Percentiles rank a stretch among this genome's conserved stretches.
Evolutionary conservation across 1,284 basidiomycete species (phyloP).

Genomic region (Cystobasidium slooffiae): DNA sequence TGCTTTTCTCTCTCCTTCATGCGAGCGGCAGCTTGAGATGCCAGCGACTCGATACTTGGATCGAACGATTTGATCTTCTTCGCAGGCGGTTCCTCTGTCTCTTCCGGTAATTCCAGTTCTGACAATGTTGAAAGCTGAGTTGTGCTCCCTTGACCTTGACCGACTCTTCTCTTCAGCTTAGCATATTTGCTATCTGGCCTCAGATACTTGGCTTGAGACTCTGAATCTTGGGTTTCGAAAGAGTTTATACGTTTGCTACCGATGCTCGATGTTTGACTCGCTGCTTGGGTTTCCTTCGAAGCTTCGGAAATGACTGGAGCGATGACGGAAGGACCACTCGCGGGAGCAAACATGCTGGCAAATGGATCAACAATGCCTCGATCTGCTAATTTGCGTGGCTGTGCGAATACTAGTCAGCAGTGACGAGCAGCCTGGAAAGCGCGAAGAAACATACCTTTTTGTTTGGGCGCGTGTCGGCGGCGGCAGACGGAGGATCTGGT

Average conservation of each 20-base stretch:
- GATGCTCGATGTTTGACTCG: background rate
- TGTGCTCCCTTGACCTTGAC: slow-evolving; percentile 4
- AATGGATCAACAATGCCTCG: slow-evolving; percentile 20
- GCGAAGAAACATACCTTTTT: slow-evolving; percentile 7
- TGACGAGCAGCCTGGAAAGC: background rate
- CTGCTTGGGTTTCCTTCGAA: background rate
- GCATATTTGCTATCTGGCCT: slow-evolving; percentile 31
- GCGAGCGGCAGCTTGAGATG: slow-evolving; percentile 12
- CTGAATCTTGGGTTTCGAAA: background rate
- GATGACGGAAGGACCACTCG: background rate
- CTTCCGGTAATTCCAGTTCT: background rate
- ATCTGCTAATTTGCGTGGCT: slow-evolving; percentile 35
- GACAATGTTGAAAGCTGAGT: slow-evolving; percentile 4
- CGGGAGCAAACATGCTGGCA: slow-evolving; percentile 10
- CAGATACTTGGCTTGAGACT: slow-evolving; percentile 18
- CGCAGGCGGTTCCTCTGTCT: slow-evolving; percentile 13
- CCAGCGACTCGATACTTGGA: slow-evolving; percentile 25
- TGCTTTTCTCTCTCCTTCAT: slow-evolving; percentile 17
- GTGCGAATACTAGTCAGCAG: background rate
- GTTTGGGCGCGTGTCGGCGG: background rate
- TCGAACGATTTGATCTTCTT: slow-evolving; percentile 42
- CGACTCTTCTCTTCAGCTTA: slow-evolving; percentile 32
- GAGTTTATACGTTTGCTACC: background rate
- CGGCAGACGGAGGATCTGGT: background rate
- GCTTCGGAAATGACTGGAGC: background rate